phyloP scores from a whole-genome alignment of 208 protist species.

The Zelonia costaricensis region DNA sequence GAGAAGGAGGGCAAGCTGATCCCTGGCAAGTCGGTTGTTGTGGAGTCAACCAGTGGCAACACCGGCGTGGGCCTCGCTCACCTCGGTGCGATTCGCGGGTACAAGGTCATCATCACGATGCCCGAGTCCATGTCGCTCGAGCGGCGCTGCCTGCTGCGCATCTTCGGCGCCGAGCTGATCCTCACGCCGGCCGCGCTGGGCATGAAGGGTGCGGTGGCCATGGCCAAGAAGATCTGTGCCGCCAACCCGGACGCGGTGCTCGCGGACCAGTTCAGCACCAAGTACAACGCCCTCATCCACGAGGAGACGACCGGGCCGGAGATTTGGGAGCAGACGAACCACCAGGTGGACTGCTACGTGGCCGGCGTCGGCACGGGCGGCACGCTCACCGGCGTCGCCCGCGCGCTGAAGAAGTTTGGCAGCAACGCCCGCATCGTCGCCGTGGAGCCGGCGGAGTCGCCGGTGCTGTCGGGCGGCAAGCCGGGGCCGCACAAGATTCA shows the following conservation, averaged over 20 bases:
- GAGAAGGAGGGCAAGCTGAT: slow-evolving; percentile 80
- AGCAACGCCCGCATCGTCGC: slow-evolving; percentile 60
- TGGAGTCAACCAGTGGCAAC: slow-evolving; percentile 92
- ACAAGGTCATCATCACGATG: slow-evolving; percentile 92
- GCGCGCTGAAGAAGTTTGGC: slow-evolving; percentile 68
- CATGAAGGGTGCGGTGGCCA: slow-evolving; percentile 86
- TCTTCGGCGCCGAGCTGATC: slow-evolving; percentile 89
- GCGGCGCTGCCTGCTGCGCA: slow-evolving; percentile 76
- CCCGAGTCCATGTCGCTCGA: slow-evolving; percentile 92
- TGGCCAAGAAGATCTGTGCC: slow-evolving; percentile 78
- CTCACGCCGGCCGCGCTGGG: slow-evolving; percentile 87
- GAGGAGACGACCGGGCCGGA: slow-evolving; percentile 92
- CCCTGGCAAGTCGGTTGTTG: slow-evolving; percentile 81
- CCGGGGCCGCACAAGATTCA: slow-evolving; percentile 91
- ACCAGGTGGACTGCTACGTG: slow-evolving; percentile 83
- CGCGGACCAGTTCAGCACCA: slow-evolving; percentile 87
- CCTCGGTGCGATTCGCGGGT: slow-evolving; percentile 78
- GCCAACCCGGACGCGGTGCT: slow-evolving; percentile 76
- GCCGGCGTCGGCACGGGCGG: slow-evolving; percentile 91
- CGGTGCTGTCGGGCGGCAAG: slow-evolving; percentile 82
- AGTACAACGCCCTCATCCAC: slow-evolving; percentile 88
- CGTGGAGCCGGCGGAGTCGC: slow-evolving; percentile 84
- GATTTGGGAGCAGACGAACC: slow-evolving; percentile 81
- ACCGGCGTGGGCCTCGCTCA: slow-evolving; percentile 88
- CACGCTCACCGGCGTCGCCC: slow-evolving; percentile 75